Percentiles rank a stretch among this genome's conserved stretches.
These are phyloP conservation scores for Metarhizium rileyi DNA, from an alignment of 2,329 filamentous ascomycete genomes.

Conservation along the genomic window DNA sequence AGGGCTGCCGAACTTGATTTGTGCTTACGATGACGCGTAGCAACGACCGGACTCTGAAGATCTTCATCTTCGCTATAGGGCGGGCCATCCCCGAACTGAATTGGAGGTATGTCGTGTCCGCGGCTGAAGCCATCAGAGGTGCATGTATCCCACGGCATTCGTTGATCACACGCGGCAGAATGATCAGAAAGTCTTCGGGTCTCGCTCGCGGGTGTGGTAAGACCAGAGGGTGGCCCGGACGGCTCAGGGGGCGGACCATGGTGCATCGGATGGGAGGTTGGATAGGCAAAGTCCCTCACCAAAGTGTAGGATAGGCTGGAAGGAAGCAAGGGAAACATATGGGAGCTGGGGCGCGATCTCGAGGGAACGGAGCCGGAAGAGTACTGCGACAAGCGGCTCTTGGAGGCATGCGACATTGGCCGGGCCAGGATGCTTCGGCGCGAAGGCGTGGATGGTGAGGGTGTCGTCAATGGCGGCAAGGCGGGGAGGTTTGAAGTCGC, in stretches of 20 bases:
- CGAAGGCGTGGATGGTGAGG: constrained; percentile 42
- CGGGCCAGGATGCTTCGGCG: constrained; percentile 52
- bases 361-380: constrained; percentile 59
- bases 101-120: constrained; percentile 65
- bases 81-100: constrained; percentile 78
- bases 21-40: constrained; percentile 76
- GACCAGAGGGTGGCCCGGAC: constrained; percentile 59
- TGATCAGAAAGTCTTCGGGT: constrained; percentile 74
- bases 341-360: constrained; percentile 71
- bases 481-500: constrained; percentile 43
- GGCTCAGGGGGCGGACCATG: constrained; percentile 81
- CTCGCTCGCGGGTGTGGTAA: constrained; percentile 80
- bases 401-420: constrained; percentile 68
- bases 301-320: constrained; percentile 81
- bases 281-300: constrained; percentile 94
- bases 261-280: constrained; percentile 72
- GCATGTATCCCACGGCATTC: constrained; percentile 51
- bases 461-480: constrained; percentile 41
- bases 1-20: constrained; percentile 54
- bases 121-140: constrained; percentile 44
- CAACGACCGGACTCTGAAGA: constrained; percentile 81
- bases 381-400: constrained; percentile 75
- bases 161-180: constrained; percentile 64
- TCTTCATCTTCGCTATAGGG: constrained; percentile 96
- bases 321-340: constrained; percentile 72